Conservation (phyloP, 768 basidiomycete species). For the Pulveroboletus ravenelii region DNA sequence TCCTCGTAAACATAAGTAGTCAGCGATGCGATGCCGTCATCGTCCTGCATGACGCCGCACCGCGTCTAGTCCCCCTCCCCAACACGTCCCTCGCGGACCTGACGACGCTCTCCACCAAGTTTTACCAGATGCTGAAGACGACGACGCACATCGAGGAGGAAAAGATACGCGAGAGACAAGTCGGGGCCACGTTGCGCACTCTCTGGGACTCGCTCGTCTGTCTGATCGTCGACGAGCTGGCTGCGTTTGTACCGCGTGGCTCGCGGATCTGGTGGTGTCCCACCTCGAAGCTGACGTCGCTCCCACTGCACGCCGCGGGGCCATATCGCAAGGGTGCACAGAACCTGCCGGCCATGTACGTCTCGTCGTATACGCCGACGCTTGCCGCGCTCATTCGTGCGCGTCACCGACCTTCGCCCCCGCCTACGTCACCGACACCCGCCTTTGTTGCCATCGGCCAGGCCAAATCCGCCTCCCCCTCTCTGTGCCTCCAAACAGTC, state of each 20-base stretch:
- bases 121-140: slow-evolving; percentile 5
- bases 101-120: background rate
- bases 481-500: slow-evolving; percentile 10
- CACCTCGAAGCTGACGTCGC: slow-evolving; percentile 27
- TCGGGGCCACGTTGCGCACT: slow-evolving; percentile 11
- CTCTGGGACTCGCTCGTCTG: slow-evolving; percentile 25
- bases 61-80: slow-evolving; percentile 19
- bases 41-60: slow-evolving; percentile 19
- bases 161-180: slow-evolving; percentile 17
- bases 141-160: slow-evolving; percentile 17
- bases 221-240: slow-evolving; percentile 17
- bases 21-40: slow-evolving; percentile 38
- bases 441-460: slow-evolving; percentile 20
- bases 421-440: no score
- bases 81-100: slow-evolving; percentile 10
- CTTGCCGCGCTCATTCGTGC: slow-evolving; percentile 26
- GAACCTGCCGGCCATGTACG: slow-evolving; percentile 14
- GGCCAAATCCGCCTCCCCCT: slow-evolving; percentile 3
- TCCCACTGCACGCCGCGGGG: slow-evolving; percentile 33
- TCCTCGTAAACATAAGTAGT: slow-evolving; percentile 33
- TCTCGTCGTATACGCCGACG: slow-evolving; percentile 35
- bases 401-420: slow-evolving; percentile 1
- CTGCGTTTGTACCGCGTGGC: slow-evolving; percentile 13
- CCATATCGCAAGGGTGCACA: slow-evolving; percentile 16
- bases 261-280: slow-evolving; percentile 34